Conservation (phyloP, 2,329 filamentous ascomycete genomes). For the Tympanopsis confertula region DNA sequence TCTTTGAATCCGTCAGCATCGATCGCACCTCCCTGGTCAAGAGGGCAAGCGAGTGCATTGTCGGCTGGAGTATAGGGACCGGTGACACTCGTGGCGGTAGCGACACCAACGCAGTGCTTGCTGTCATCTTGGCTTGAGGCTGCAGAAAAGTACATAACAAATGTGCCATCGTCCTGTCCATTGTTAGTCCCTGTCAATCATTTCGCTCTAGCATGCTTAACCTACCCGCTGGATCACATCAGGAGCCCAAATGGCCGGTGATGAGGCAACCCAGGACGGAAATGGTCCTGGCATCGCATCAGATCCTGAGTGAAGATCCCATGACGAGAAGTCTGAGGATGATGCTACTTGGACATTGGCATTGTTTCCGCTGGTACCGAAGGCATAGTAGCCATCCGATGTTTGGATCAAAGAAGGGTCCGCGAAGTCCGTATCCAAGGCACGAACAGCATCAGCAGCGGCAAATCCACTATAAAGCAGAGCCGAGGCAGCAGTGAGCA, state of each 20-base stretch:
- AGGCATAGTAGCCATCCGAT: constrained; percentile 1
- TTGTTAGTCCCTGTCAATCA: not conserved
- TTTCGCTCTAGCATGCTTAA: not conserved
- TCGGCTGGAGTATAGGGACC: constrained; percentile 3
- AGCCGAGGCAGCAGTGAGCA: too few species aligned
- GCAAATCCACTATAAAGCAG: too few species aligned
- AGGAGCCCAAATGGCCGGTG: constrained; percentile 2
- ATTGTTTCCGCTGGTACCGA: constrained; percentile 1
- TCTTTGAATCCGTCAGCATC: constrained; percentile 2
- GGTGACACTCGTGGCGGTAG: constrained; percentile 1
- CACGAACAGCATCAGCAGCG: constrained; percentile 2
- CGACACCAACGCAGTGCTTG: constrained; percentile 2
- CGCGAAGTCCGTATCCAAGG: constrained; percentile 3
- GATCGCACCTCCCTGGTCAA: constrained; percentile 2
- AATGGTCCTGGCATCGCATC: not conserved
- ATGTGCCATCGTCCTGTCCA: constrained; percentile 2
- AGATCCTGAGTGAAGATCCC: not conserved
- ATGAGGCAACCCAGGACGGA: not conserved
- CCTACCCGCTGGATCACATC: constrained; percentile 2
- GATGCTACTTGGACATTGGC: constrained; percentile 2
- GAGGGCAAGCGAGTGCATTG: constrained; percentile 2
- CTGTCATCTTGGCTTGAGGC: not conserved
- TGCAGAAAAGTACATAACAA: constrained; percentile 2
- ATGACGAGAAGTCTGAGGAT: constrained; percentile 1
- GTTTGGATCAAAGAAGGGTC: constrained; percentile 3